A percentile compares a stretch with the other conserved stretches of the same genome.
These are phyloP conservation scores for Avena sativa DNA, from an alignment of 176 grass and related monocot species.

Conservation along the genomic window DNA sequence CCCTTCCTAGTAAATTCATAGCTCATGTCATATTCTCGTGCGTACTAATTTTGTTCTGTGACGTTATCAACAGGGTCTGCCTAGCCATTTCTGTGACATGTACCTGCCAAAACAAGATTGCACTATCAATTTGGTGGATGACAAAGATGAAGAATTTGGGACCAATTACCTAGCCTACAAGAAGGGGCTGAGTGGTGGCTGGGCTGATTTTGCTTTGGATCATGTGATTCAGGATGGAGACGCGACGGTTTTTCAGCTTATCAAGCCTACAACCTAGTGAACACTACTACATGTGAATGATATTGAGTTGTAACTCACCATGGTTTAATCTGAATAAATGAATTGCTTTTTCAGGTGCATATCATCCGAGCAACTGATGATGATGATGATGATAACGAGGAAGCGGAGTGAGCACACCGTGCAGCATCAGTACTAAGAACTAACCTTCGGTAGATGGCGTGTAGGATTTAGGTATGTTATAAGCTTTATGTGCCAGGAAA, in stretches of 20 bases:
- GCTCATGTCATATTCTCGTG: background rate
- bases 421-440: slow-evolving; percentile 2
- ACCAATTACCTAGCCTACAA: slow-evolving; percentile 76
- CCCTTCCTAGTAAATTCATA: background rate
- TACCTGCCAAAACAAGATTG: slow-evolving; percentile 68
- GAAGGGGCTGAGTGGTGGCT: slow-evolving; percentile 77
- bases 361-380: slow-evolving; percentile 58
- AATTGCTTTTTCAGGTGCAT: slow-evolving; percentile 58
- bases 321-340: background rate
- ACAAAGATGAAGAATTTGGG: slow-evolving; percentile 58
- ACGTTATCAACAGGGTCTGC: slow-evolving; percentile 54
- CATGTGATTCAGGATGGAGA: slow-evolving; percentile 74
- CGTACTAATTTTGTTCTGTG: slow-evolving; percentile 21
- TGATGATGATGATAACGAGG: slow-evolving; percentile 39
- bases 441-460: slow-evolving; percentile 23
- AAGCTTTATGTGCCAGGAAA: slow-evolving; percentile 37
- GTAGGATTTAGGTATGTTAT: slow-evolving; percentile 28
- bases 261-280: slow-evolving; percentile 60
- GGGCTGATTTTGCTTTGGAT: slow-evolving; percentile 71
- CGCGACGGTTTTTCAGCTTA: slow-evolving; percentile 69
- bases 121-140: slow-evolving; percentile 70
- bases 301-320: background rate
- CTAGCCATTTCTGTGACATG: slow-evolving; percentile 66
- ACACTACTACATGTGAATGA: slow-evolving; percentile 8
- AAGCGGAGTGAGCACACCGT: slow-evolving; percentile 34